These are phyloP conservation scores for Trypanosoma boissoni DNA, from an alignment of 208 protist genomes.

Conservation along the genomic window DNA sequence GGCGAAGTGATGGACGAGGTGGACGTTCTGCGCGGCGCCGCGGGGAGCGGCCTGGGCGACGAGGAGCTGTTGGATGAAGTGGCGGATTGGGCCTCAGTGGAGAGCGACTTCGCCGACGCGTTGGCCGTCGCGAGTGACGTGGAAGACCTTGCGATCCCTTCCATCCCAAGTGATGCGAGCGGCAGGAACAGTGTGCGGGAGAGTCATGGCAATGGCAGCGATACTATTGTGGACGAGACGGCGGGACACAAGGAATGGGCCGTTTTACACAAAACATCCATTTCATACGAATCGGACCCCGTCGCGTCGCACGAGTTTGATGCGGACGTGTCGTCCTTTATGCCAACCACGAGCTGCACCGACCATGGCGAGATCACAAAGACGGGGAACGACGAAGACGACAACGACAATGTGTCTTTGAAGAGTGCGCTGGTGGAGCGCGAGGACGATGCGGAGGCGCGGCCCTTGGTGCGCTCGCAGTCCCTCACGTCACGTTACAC, in stretches of 20 bases:
- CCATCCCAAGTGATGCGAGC: constrained; percentile 12
- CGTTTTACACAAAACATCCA: background rate
- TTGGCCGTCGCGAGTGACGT: constrained; percentile 24
- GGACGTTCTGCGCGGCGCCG: constrained; percentile 12
- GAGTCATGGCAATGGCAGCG: background rate
- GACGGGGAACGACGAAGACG: background rate
- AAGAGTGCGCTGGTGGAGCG: constrained; percentile 29
- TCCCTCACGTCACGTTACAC: constrained; percentile 49
- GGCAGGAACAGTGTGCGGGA: constrained; percentile 5
- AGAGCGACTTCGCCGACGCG: constrained; percentile 32
- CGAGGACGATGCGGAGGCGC: constrained; percentile 34
- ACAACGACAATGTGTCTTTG: constrained; percentile 30
- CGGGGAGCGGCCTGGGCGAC: constrained; percentile 21
- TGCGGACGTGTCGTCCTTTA: constrained; percentile 24
- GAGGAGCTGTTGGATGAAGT: constrained; percentile 22
- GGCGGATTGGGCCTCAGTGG: constrained; percentile 12
- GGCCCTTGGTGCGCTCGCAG: constrained; percentile 22
- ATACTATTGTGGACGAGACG: background rate
- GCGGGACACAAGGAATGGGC: background rate
- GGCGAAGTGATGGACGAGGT: background rate
- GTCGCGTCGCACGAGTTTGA: background rate
- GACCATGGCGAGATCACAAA: background rate
- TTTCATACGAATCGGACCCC: background rate
- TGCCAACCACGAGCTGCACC: constrained; percentile 5
- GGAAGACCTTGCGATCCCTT: constrained; percentile 17